These are phyloP conservation scores for Cercospora citrullina DNA, from an alignment of 2,329 filamentous ascomycete species.

Conservation along the genomic window DNA sequence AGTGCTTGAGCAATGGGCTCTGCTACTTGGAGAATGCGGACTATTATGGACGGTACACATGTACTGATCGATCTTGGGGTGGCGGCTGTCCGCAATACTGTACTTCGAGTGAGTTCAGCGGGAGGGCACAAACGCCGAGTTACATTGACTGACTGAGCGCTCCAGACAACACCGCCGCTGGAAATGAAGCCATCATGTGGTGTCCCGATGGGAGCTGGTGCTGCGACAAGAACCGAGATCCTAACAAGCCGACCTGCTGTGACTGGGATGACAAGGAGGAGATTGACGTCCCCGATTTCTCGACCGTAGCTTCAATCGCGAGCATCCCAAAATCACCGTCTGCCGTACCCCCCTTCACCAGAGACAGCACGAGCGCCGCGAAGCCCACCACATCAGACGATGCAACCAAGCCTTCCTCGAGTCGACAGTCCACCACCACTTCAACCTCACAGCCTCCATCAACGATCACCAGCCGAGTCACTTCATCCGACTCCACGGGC, in stretches of 20 bases:
- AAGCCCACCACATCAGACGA: background rate
- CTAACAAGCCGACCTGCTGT: slow-evolving; percentile 26
- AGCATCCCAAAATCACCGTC: slow-evolving; percentile 19
- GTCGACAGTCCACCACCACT: background rate
- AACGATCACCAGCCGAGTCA: slow-evolving; percentile 7
- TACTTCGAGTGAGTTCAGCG: slow-evolving; percentile 27
- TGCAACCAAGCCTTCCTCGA: background rate
- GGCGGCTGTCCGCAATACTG: slow-evolving; percentile 35
- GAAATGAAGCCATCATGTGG: slow-evolving; percentile 37
- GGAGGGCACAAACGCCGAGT: background rate
- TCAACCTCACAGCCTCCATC: background rate
- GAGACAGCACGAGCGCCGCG: background rate
- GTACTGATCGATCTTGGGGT: slow-evolving; percentile 39
- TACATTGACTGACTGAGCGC: background rate
- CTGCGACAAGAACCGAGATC: slow-evolving; percentile 33
- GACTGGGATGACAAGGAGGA: slow-evolving; percentile 18
- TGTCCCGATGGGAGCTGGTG: slow-evolving; percentile 37
- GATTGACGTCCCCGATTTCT: slow-evolving; percentile 25
- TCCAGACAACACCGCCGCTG: slow-evolving; percentile 27
- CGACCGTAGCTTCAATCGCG: slow-evolving; percentile 25
- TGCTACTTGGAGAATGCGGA: slow-evolving; percentile 34
- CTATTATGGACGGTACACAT: slow-evolving; percentile 39
- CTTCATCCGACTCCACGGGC: slow-evolving; percentile 10
- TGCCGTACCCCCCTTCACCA: background rate
- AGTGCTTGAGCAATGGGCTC: slow-evolving; percentile 38